A percentile compares a stretch with the other conserved stretches of the same genome.
Evolutionary conservation across 345 rosid genomes (phyloP).

Genomic region (Melastoma malabathricum): DNA sequence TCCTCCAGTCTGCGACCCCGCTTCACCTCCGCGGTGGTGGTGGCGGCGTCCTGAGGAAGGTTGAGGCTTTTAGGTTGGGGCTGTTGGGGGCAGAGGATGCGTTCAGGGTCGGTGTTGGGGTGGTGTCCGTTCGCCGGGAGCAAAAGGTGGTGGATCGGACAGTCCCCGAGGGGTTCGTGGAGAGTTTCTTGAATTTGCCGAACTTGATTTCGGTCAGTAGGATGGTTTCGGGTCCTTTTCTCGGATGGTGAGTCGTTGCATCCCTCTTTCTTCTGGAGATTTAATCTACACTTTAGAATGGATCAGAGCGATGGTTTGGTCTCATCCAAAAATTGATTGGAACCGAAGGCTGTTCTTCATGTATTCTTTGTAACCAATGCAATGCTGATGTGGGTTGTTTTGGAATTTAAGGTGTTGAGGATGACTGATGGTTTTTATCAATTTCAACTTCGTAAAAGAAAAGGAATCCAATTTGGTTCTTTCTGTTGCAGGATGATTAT

Average conservation of each 20-base stretch:
- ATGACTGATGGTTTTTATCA: too few relatives aligned
- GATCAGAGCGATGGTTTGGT: too few relatives aligned
- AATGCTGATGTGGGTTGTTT: too few relatives aligned
- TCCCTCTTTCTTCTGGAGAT: background rate
- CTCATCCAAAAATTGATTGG: background rate
- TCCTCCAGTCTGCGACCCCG: slow-evolving; percentile 70
- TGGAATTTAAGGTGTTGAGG: too few relatives aligned
- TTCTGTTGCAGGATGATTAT: slow-evolving; percentile 62
- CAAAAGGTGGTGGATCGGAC: slow-evolving; percentile 11
- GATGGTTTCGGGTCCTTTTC: slow-evolving; percentile 73
- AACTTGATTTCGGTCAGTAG: slow-evolving; percentile 65
- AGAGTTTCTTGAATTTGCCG: slow-evolving; percentile 64
- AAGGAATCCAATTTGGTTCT: too few relatives aligned
- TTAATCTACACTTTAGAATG: background rate
- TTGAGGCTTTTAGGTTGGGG: slow-evolving; percentile 34
- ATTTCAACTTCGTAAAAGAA: too few relatives aligned
- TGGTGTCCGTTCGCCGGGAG: slow-evolving; percentile 10
- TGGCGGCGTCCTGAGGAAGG: slow-evolving; percentile 34
- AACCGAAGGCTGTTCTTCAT: background rate
- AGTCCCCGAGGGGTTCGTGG: slow-evolving; percentile 15
- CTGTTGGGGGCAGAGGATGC: slow-evolving; percentile 22
- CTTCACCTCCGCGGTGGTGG: slow-evolving; percentile 39
- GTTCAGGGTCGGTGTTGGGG: slow-evolving; percentile 12
- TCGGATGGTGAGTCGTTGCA: slow-evolving; percentile 51
- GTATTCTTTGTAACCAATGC: background rate